These are phyloP conservation scores for carrot (Daucus carota) DNA, from an alignment of 129 eudicot genomes.

Conservation along the genomic window DH1_v3.0 NC_030384.2:34958501-34959000, in stretches of 20 bases:
- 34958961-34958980: slow-evolving; percentile 51
- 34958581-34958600: slow-evolving; percentile 19
- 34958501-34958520: slow-evolving; percentile 30
- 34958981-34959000: slow-evolving; percentile 70
- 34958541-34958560: slow-evolving; percentile 25
- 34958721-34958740: too few species aligned
- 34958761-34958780: not conserved
- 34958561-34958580: slow-evolving; percentile 21
- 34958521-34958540: slow-evolving; percentile 23
- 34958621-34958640: slow-evolving; percentile 2
- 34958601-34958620: slow-evolving; percentile 14
- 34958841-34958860: not conserved
- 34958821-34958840: not conserved
- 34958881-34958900: slow-evolving; percentile 8
- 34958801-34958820: too few species aligned
- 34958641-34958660: slow-evolving; percentile 17
- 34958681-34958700: not conserved
- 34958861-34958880: not conserved
- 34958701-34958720: not conserved
- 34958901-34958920: slow-evolving; percentile 2
- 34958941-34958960: slow-evolving; percentile 48
- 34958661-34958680: slow-evolving; percentile 10
- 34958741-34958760: not conserved
- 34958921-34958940: slow-evolving; percentile 34
- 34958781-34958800: too few species aligned